Evolutionary conservation across 345 rosid species (phyloP), one percentile per base, ranked within the genome.

Genomic region (Gossypium herbaceum): DNA sequence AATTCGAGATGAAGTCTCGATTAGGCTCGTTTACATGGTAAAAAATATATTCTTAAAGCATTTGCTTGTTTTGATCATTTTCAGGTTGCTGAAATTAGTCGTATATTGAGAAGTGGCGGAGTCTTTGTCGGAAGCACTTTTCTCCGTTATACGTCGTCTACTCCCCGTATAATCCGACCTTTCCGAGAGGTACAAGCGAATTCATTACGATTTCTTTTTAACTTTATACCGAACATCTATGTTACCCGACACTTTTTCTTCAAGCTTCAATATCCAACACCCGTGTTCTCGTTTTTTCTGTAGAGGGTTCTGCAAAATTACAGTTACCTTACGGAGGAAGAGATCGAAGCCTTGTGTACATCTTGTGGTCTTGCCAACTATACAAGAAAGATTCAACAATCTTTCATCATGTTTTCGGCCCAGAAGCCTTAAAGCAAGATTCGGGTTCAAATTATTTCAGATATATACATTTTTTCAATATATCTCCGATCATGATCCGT

Each of bases 61-160:
- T n/a, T 66, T 17, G 3, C 29, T 77, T 16, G 16, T 10, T 17
- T 57, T 63, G 5, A 2, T 60, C 24, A 55, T 77, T 13, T 75
- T 68, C 89, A 91, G 97, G 74, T 95, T 81, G 94, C 99, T 78
- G 98, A 95, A 86, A 93, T 95, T 73, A 82, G 89, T 65, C 94
- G 99, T 68, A 77, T 86, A 68, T 76, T 91, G 76, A 82, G 87
- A 81, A 91, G 94, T 51, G 98, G 97, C 52, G 98, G 97, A 74
- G 90, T 95, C 17, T 90, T 93, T 83, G 97, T 91, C 13, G 98
- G 98, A 74, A 91, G 93, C 29, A 95, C 97, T 50, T 92, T 95
- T 82, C 94, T 93, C 44, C 86, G 90, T 52, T 83, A 86, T 79
- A 91, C 80, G 77, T 79, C 90, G 24, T 73, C 88, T 9, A 91